These are phyloP conservation scores for Leccinum broughii DNA, from an alignment of 768 basidiomycete genomes.

Conservation along the genomic window DNA sequence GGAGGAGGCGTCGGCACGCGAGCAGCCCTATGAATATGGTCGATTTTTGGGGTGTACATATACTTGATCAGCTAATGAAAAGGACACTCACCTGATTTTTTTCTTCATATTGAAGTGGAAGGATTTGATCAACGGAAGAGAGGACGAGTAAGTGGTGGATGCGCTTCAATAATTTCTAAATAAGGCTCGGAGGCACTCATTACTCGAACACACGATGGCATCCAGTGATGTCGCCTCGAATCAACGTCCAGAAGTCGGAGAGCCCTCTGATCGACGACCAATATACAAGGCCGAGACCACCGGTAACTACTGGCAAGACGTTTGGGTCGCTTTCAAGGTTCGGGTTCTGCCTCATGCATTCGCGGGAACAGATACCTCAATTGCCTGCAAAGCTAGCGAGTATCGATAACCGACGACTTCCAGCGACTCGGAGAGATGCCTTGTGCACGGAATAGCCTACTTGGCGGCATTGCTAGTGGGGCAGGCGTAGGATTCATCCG, in stretches of 20 bases:
- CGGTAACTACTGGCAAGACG: slow-evolving; percentile 34
- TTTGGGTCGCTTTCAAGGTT: slow-evolving; percentile 34
- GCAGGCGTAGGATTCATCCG: slow-evolving; percentile 75
- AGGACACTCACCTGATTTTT: too few species aligned
- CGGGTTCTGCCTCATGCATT: not conserved
- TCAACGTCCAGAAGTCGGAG: slow-evolving; percentile 5
- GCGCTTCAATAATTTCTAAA: too few species aligned
- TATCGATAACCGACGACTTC: slow-evolving; percentile 52
- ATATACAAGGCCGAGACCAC: slow-evolving; percentile 34
- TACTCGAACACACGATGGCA: slow-evolving; percentile 11
- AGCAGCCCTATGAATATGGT: too few species aligned
- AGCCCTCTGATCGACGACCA: slow-evolving; percentile 20
- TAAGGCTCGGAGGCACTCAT: too few species aligned
- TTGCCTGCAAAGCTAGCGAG: slow-evolving; percentile 42
- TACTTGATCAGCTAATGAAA: too few species aligned
- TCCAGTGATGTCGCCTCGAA: slow-evolving; percentile 3
- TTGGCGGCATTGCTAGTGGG: slow-evolving; percentile 80
- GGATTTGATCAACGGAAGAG: too few species aligned
- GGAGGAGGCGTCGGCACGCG: too few species aligned
- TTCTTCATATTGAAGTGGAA: too few species aligned
- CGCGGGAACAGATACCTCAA: slow-evolving; percentile 10
- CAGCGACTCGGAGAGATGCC: slow-evolving; percentile 68
- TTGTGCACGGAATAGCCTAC: slow-evolving; percentile 72
- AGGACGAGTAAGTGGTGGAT: too few species aligned
- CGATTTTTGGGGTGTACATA: too few species aligned